A percentile compares a stretch with the other conserved stretches of the same genome.
Conservation (phyloP, 176 grass and related monocot genomes). For the Raddia distichophylla region DNA sequence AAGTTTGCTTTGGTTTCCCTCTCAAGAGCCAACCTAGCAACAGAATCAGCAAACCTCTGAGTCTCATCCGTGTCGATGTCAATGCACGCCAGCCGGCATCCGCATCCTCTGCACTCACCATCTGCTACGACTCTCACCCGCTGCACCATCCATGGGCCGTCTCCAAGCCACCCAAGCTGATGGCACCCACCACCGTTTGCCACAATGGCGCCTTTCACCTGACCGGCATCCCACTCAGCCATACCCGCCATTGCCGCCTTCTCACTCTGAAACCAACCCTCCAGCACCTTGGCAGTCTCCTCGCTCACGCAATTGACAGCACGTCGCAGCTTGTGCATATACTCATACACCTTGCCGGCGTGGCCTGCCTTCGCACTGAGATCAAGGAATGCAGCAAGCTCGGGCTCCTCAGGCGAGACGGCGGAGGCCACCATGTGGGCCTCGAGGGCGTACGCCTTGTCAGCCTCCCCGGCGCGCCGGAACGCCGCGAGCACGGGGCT, state of each 20-base stretch:
- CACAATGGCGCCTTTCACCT: conserved; percentile 55
- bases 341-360: conserved; percentile 67
- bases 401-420: conserved; percentile 66
- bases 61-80: conserved; percentile 64
- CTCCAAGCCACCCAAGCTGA: conserved; percentile 66
- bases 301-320: conserved; percentile 33
- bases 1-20: conserved; percentile 85
- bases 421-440: conserved; percentile 63
- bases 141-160: conserved; percentile 59
- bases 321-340: conserved; percentile 75
- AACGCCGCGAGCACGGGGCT: conserved; percentile 67
- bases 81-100: conserved; percentile 53
- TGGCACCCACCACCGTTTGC: conserved; percentile 76
- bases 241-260: conserved; percentile 19
- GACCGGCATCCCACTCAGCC: conserved; percentile 17
- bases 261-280: conserved; percentile 62
- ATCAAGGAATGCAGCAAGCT: conserved; percentile 57
- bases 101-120: conserved; percentile 47
- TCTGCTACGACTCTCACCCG: conserved; percentile 36
- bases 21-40: conserved; percentile 72
- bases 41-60: conserved; percentile 64
- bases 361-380: conserved; percentile 55
- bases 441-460: conserved; percentile 67
- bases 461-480: conserved; percentile 48
- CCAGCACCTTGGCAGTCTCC: conserved; percentile 47